Conservation (phyloP, 176 grass and related monocot species). For the Carex kokanica region DNA sequence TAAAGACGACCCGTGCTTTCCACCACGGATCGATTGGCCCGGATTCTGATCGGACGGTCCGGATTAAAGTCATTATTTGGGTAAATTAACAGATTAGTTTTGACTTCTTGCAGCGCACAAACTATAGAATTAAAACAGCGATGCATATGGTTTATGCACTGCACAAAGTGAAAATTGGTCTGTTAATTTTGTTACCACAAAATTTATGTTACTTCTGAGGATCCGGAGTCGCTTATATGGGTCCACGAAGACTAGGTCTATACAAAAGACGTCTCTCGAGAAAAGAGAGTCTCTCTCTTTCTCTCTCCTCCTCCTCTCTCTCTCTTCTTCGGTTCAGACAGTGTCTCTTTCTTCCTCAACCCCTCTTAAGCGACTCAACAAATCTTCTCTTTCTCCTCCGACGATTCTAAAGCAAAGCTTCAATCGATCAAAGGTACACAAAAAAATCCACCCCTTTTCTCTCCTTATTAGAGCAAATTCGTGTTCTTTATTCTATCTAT, state of each 20-base stretch:
- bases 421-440: constrained; percentile 25
- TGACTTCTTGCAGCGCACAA: too few species aligned
- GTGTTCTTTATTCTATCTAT: neutral
- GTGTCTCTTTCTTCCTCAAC: constrained; percentile 13
- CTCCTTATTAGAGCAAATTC: neutral
- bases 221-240: neutral
- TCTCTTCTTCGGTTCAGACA: constrained; percentile 20
- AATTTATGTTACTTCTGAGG: too few species aligned
- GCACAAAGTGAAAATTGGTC: too few species aligned
- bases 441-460: neutral
- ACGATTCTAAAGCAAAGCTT: neutral
- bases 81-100: too few species aligned
- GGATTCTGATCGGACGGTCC: too few species aligned
- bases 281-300: neutral
- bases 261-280: neutral
- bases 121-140: too few species aligned
- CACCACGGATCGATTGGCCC: too few species aligned
- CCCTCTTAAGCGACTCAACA: constrained; percentile 2
- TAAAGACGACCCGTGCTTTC: too few species aligned
- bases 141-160: too few species aligned
- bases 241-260: constrained; percentile 28
- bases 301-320: neutral
- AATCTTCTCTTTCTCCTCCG: constrained; percentile 22
- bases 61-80: too few species aligned
- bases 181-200: too few species aligned